These are phyloP conservation scores for Pleurotus pulmonarius DNA, from an alignment of 768 basidiomycete genomes.

Conservation along the genomic window DNA sequence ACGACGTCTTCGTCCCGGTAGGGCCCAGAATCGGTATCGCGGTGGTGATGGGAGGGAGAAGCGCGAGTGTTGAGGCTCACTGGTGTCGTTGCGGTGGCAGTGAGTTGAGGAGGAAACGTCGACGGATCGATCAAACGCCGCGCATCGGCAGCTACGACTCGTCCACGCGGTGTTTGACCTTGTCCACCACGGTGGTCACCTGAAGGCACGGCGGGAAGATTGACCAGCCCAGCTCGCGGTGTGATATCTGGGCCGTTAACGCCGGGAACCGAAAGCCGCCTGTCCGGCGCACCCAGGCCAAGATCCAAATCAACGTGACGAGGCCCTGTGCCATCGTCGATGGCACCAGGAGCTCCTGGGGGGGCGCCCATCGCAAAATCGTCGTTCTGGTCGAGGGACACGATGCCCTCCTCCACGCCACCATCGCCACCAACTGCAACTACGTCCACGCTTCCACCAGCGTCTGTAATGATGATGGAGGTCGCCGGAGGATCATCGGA, in stretches of 20 bases:
- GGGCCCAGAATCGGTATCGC: conserved; percentile 44
- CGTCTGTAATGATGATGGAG: conserved; percentile 40
- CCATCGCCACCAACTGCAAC: conserved; percentile 25
- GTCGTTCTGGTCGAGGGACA: conserved; percentile 76
- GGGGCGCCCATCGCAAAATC: conserved; percentile 90
- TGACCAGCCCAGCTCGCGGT: conserved; percentile 57
- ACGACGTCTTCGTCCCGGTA: conserved; percentile 96
- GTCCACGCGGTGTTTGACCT: neutral
- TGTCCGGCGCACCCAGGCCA: conserved; percentile 13
- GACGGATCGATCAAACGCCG: neutral
- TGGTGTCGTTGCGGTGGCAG: conserved; percentile 12
- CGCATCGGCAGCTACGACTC: neutral
- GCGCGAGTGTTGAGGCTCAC: conserved; percentile 22
- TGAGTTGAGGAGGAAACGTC: neutral
- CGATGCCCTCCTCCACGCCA: conserved; percentile 73
- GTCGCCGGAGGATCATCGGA: conserved; percentile 29
- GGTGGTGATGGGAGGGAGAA: conserved; percentile 22
- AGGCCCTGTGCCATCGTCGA: conserved; percentile 23
- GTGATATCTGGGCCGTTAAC: conserved; percentile 54
- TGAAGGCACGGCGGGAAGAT: conserved; percentile 37
- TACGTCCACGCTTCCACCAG: conserved; percentile 19
- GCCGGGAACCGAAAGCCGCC: conserved; percentile 17
- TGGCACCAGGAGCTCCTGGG: conserved; percentile 81
- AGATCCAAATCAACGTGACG: conserved; percentile 17
- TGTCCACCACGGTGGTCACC: neutral